Conservation (phyloP, 1,139 yeast species). For the Hansenula lynferdii region DNA sequence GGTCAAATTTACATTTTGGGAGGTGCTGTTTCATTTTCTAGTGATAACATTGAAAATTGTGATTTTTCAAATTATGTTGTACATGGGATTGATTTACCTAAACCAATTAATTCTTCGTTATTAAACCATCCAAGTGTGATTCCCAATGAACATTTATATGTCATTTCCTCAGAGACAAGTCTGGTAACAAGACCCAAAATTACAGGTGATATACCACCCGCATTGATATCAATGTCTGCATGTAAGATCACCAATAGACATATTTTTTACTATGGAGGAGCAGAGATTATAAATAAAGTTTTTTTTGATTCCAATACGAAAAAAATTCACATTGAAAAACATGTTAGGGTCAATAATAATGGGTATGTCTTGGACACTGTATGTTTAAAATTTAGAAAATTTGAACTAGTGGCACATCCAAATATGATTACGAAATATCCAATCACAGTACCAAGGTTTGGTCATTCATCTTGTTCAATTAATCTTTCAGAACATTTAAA, state of each 20-base stretch:
- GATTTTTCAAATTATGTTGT: conserved; percentile 32
- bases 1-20: conserved; percentile 34
- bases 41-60: conserved; percentile 27
- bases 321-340: conserved; percentile 26
- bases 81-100: conserved; percentile 36
- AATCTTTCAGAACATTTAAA: conserved; percentile 13
- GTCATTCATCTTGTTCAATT: conserved; percentile 33
- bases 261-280: conserved; percentile 42
- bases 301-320: conserved; percentile 23
- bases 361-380: conserved; percentile 38
- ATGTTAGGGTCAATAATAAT: conserved; percentile 31
- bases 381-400: conserved; percentile 31
- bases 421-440: conserved; percentile 31
- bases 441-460: conserved; percentile 40
- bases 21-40: conserved; percentile 32
- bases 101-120: conserved; percentile 34
- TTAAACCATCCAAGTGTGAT: conserved; percentile 34
- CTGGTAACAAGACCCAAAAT: conserved; percentile 25
- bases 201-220: conserved; percentile 35
- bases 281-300: conserved; percentile 31
- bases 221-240: conserved; percentile 33
- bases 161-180: conserved; percentile 32
- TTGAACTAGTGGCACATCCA: conserved; percentile 36
- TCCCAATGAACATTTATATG: conserved; percentile 30
- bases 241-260: conserved; percentile 33